Base-by-base conservation (phyloP, 164 flowering plant genomes). In the grape (Vitis vinifera) region DNA sequence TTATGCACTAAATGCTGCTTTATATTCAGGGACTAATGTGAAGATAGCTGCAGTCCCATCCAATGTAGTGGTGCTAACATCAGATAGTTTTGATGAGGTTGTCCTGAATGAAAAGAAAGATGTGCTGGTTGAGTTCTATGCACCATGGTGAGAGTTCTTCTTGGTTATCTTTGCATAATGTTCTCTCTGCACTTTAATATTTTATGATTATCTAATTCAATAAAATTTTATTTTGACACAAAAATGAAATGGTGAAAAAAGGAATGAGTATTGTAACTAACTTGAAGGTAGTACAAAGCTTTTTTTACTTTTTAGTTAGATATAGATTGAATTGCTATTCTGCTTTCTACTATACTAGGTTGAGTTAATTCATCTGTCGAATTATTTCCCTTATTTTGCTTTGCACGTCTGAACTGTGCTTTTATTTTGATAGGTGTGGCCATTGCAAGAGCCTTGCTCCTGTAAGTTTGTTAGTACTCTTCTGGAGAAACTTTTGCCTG, bases 381-480 rank as follows among this genome's bases (percentile, higher is more conserved):
- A 37, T 37, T 3, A 37, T 37, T 37, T 37, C 44, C 44, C 44
- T 37, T 37, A 6, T 27, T 61, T 30, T 31, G 11, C 12, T 23
- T 30, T 9, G 37, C 15, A 11, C 12, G 10, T 59, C 23, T 27
- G 12, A 59, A 59, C 23, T 65, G 0, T 16, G 52, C 9, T 50
- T 62, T 48, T 68, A 50, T 12, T 17, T 71, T 70, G 62, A 55
- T 83, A 95, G 99, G 98, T 92, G 99, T 77, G 99, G 99, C 57
- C 98, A 93, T 69, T 96, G 99, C 90, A 89, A 96, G 77, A 76
- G 66, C 74, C 97, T 96, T 78, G 99, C 98, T 81, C 97, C 98
- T 69, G 98, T 96, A 81, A 85, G 97, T 82, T 27, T 55, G 37
- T 48, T 10, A 19, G 49, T 51, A 53, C 6, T 64, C 14, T 56